Evolutionary conservation across 2,329 filamentous ascomycete genomes (phyloP), one percentile per base, ranked within the genome.

Genomic region (Ascochyta fabae): DNA sequence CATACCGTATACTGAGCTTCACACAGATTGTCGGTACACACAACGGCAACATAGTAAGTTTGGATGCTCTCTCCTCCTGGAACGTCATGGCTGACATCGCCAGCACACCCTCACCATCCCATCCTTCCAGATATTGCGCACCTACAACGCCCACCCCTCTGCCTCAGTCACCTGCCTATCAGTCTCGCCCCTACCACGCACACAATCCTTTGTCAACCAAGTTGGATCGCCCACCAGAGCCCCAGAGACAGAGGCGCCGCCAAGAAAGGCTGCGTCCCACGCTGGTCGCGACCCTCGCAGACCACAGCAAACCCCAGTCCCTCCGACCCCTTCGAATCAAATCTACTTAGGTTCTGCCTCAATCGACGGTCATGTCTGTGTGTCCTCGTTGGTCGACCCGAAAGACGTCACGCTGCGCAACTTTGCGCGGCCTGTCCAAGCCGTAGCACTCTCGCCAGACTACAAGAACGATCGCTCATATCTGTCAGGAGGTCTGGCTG

Each of bases 321-420:
- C 90, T 0, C 86, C 88, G 56, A 91, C 83, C 0, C 90, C 92
- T 0, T 93, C 91, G 2, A 98, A 97, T 68, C 88, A 93, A 49
- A 96, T 99, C 36, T 91, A 95, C 73, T 90, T 99, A 63, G 94
- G 90, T 1, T 96, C 94, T 1, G 92, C 95, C 0, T 98, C 95
- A 0, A 91, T 96, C 71, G 95, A 99, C 74, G 96, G 95, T 16
- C 94, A 97, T 70, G 91, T 99, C 13, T 98, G 95, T 67, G 86
- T 99, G 0, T 88, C 92, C 55, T 96, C 92, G 1, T 79, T 99
- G 19, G 79, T 95, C 19, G 94, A 99, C 69, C 79, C 89, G 34
- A 96, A 92, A 68, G 95, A 99, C 77, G 92, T 97, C 2, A 88
- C 92, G 54, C 78, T 98, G 26, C 88, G 95, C 26, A 97, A 97